phyloP scores from a whole-genome alignment of 352 stramenopile species.

The Nothophytophthora sp. region DNA sequence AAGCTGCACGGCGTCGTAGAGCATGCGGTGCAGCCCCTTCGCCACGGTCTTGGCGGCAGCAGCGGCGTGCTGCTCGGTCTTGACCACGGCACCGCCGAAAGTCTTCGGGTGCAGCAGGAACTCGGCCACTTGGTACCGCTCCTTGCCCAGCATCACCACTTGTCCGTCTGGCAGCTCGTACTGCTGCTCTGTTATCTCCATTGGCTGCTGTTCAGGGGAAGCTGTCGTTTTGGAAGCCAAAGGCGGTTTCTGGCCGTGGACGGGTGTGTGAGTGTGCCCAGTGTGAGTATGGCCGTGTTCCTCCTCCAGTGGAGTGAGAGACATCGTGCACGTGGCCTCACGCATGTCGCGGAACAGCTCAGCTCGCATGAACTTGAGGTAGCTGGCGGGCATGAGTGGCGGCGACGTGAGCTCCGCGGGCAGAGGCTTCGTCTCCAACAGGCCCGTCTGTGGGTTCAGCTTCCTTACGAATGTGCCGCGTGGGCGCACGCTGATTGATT shows the following conservation, averaged over 20 bases:
- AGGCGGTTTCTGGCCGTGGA: conserved; percentile 18
- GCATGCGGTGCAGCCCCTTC: conserved; percentile 77
- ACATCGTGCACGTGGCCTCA: conserved; percentile 54
- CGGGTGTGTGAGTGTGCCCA: conserved; percentile 20
- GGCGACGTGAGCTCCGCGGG: conserved; percentile 35
- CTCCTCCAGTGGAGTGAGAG: conserved; percentile 51
- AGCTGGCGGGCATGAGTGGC: conserved; percentile 59
- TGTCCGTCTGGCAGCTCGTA: conserved; percentile 87
- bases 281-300: conserved; percentile 1
- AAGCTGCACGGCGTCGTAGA: conserved; percentile 83
- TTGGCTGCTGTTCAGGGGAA: conserved; percentile 2
- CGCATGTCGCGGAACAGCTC: conserved; percentile 83
- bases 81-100: conserved; percentile 48
- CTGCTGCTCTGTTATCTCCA: conserved; percentile 33
- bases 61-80: conserved; percentile 49
- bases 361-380: conserved; percentile 70
- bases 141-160: conserved; percentile 55
- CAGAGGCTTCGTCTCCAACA: conserved; percentile 58
- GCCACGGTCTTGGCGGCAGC: conserved; percentile 45
- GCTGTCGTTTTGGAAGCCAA: no score
- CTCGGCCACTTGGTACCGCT: conserved; percentile 77
- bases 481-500: conserved; percentile 44
- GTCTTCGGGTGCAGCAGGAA: conserved; percentile 70
- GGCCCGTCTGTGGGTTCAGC: conserved; percentile 47
- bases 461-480: conserved; percentile 67